phyloP scores from a whole-genome alignment of 2,329 filamentous ascomycete genomes.

The Malbranchea zuffiana region DNA sequence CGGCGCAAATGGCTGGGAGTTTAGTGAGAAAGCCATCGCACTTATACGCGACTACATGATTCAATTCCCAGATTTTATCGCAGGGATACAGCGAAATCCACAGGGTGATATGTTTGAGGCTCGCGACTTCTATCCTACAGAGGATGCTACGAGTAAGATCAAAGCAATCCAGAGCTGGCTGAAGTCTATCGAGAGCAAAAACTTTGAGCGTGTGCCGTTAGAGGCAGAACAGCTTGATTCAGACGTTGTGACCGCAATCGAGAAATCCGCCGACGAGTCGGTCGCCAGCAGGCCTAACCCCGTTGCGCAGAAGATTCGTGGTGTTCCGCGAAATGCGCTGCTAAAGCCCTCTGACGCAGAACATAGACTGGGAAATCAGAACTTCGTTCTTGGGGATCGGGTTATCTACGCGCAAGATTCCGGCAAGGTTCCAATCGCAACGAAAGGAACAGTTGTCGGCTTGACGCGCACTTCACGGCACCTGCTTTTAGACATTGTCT shows the following conservation, averaged over 20 bases:
- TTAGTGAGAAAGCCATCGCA: slow-evolving; percentile 70
- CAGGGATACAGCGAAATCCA: slow-evolving; percentile 72
- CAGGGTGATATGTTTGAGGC: slow-evolving; percentile 75
- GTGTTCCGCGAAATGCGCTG: slow-evolving; percentile 75
- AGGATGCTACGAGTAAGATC: slow-evolving; percentile 63
- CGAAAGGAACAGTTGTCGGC: slow-evolving; percentile 85
- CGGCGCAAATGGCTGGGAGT: slow-evolving; percentile 82
- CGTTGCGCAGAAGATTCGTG: slow-evolving; percentile 59
- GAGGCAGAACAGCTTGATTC: slow-evolving; percentile 96
- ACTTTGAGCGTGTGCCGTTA: slow-evolving; percentile 87
- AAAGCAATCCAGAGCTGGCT: slow-evolving; percentile 93
- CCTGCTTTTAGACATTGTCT: slow-evolving; percentile 79
- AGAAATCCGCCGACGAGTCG: slow-evolving; percentile 59
- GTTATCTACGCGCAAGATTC: slow-evolving; percentile 87
- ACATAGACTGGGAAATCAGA: slow-evolving; percentile 75
- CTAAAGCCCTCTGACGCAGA: slow-evolving; percentile 95
- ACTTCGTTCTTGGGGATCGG: slow-evolving; percentile 74
- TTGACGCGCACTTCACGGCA: slow-evolving; percentile 78
- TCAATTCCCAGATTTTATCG: slow-evolving; percentile 90
- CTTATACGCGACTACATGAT: slow-evolving; percentile 83
- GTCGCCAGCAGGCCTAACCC: slow-evolving; percentile 43
- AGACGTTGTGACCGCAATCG: slow-evolving; percentile 70
- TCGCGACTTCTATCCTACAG: slow-evolving; percentile 71
- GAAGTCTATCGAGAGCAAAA: slow-evolving; percentile 80
- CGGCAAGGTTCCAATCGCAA: slow-evolving; percentile 87